Conservation (phyloP, 208 protist species). For the Acanthamoeba castellanii region DNA sequence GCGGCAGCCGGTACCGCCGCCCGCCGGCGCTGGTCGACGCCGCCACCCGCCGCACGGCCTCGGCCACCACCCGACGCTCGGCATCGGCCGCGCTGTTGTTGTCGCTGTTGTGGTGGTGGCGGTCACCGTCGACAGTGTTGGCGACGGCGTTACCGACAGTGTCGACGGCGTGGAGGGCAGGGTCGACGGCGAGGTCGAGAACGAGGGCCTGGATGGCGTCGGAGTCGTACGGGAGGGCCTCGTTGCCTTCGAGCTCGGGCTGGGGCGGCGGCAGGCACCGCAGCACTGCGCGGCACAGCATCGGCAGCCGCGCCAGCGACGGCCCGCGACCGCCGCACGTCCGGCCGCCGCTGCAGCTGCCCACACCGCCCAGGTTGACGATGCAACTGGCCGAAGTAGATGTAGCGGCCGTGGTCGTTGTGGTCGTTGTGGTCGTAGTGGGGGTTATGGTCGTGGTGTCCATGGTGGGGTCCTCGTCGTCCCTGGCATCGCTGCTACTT, state of each 20-base stretch:
- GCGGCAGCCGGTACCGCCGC: neutral
- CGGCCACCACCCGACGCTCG: conserved; percentile 21
- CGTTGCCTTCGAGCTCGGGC: neutral
- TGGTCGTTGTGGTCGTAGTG: neutral
- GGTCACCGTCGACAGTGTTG: no score
- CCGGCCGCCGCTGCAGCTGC: neutral
- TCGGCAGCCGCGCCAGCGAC: neutral
- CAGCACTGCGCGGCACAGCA: neutral
- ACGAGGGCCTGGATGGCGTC: neutral
- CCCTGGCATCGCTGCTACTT: neutral
- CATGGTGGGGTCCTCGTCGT: no score
- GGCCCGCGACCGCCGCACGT: conserved; percentile 2
- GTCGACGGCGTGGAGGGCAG: neutral
- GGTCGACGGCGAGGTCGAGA: neutral
- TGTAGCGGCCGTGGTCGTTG: neutral
- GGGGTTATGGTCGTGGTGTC: no score
- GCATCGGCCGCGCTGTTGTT: neutral
- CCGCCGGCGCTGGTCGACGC: neutral
- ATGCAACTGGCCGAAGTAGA: no score
- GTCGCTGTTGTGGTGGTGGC: neutral
- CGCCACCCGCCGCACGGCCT: neutral
- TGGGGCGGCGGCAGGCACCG: neutral
- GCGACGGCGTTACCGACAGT: no score
- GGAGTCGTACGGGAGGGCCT: neutral
- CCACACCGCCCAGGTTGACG: neutral